phyloP scores from a whole-genome alignment of 345 rosid species.

The Rhizophora mangle region DNA sequence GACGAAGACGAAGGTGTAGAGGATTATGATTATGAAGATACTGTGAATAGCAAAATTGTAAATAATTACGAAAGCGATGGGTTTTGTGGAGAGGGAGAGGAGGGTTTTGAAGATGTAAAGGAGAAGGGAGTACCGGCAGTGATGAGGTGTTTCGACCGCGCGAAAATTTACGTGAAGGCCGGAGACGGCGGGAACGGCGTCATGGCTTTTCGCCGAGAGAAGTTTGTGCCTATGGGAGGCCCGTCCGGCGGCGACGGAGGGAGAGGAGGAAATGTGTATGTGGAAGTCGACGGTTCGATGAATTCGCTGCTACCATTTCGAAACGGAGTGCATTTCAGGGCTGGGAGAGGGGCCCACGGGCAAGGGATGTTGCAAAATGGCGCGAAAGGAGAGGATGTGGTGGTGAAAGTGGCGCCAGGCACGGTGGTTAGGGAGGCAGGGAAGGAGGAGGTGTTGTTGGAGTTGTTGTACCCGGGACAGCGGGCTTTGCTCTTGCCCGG shows the following conservation, averaged over 20 bases:
- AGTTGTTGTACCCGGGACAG: constrained; percentile 75
- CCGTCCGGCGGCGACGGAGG: constrained; percentile 98
- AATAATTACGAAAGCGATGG: constrained; percentile 21
- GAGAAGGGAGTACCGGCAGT: constrained; percentile 93
- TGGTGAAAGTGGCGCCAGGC: constrained; percentile 86
- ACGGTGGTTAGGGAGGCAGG: constrained; percentile 73
- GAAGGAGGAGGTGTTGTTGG: constrained; percentile 72
- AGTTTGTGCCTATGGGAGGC: constrained; percentile 81
- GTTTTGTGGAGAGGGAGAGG: constrained; percentile 7
- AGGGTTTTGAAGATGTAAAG: constrained; percentile 44
- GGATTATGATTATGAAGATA: constrained; percentile 25
- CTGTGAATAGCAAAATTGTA: constrained; percentile 30
- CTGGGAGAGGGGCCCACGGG: constrained; percentile 76
- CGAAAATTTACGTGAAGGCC: constrained; percentile 73
- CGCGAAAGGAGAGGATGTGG: constrained; percentile 73
- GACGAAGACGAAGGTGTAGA: constrained; percentile 25
- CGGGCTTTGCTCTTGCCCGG: constrained; percentile 80
- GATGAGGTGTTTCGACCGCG: constrained; percentile 87
- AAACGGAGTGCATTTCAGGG: constrained; percentile 78
- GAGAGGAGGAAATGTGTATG: constrained; percentile 80
- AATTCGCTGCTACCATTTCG: constrained; percentile 81
- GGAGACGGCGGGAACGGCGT: constrained; percentile 95
- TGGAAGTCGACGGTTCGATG: constrained; percentile 79
- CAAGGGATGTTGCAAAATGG: constrained; percentile 72
- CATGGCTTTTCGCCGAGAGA: constrained; percentile 83